phyloP scores from a whole-genome alignment of 1,284 basidiomycete genomes.

The Heliocybe sulcata region DNA sequence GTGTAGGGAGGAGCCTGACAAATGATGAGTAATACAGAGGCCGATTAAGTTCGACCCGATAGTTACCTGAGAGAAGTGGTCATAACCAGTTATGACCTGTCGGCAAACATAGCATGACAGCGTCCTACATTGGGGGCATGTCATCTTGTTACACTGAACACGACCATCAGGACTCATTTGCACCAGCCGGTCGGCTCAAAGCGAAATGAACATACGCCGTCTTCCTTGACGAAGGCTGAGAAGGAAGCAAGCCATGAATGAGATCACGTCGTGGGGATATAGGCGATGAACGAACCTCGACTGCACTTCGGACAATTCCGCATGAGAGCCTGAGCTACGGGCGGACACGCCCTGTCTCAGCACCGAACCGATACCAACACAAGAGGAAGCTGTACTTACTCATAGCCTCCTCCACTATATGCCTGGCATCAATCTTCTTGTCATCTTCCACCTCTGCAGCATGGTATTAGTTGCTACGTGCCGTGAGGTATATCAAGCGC shows the following conservation, averaged over 20 bases:
- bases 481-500: background rate
- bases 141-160: slow-evolving; percentile 75
- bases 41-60: slow-evolving; percentile 13
- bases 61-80: slow-evolving; percentile 66
- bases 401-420: slow-evolving; percentile 86
- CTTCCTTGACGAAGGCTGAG: slow-evolving; percentile 69
- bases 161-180: slow-evolving; percentile 1
- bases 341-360: slow-evolving; percentile 3
- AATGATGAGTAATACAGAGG: slow-evolving; percentile 7
- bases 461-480: background rate
- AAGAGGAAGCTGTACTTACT: slow-evolving; percentile 40
- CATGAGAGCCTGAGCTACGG: slow-evolving; percentile 69
- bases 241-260: background rate
- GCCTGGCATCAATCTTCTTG: slow-evolving; percentile 62
- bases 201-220: slow-evolving; percentile 42
- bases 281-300: slow-evolving; percentile 41
- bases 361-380: too few species aligned
- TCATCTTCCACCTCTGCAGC: slow-evolving; percentile 62
- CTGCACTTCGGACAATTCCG: slow-evolving; percentile 78
- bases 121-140: slow-evolving; percentile 60
- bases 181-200: background rate
- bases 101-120: slow-evolving; percentile 78
- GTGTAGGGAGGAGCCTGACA: slow-evolving; percentile 15
- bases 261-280: background rate
- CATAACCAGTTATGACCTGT: slow-evolving; percentile 63